These are phyloP conservation scores for Tulasnella sp. DNA, from an alignment of 768 basidiomycete genomes.

Conservation along the genomic window DNA sequence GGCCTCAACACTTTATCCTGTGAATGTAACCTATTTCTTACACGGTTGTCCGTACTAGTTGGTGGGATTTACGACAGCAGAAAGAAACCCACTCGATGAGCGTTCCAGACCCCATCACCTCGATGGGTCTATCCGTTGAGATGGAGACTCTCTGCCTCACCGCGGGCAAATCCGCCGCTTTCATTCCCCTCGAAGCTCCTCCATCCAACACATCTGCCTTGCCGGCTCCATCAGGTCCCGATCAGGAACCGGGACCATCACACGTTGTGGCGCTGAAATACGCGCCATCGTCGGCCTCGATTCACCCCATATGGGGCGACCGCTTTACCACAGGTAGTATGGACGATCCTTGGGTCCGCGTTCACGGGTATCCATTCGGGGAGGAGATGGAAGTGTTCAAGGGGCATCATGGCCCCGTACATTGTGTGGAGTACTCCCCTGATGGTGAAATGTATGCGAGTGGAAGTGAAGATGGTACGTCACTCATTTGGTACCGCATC, in stretches of 20 bases:
- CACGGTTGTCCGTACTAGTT: conserved; percentile 38
- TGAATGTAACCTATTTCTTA: not conserved
- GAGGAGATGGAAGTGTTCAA: conserved; percentile 86
- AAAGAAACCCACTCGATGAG: conserved; percentile 57
- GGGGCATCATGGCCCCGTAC: conserved; percentile 96
- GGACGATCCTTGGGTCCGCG: conserved; percentile 91
- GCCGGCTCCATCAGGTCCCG: not conserved
- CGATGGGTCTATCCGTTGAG: conserved; percentile 81
- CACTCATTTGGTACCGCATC: conserved; percentile 1
- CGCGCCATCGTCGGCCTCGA: conserved; percentile 84
- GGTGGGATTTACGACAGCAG: conserved; percentile 91
- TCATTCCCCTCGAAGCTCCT: conserved; percentile 52
- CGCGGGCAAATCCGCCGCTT: conserved; percentile 84
- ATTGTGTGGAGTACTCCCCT: conserved; percentile 86
- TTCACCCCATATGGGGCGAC: conserved; percentile 81
- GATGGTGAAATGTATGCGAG: conserved; percentile 97
- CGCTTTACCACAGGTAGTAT: conserved; percentile 87
- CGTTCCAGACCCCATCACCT: conserved; percentile 74
- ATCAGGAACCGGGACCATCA: conserved; percentile 39
- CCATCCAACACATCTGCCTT: not conserved
- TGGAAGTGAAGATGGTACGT: conserved; percentile 60
- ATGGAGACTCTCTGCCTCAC: conserved; percentile 83
- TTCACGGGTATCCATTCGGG: conserved; percentile 76
- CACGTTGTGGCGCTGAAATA: conserved; percentile 76
- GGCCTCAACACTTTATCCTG: not conserved